Percentiles rank a stretch among this genome's conserved stretches.
These are phyloP conservation scores for Hortiboletus campestris DNA, from an alignment of 768 basidiomycete species.

Conservation along the genomic window DNA sequence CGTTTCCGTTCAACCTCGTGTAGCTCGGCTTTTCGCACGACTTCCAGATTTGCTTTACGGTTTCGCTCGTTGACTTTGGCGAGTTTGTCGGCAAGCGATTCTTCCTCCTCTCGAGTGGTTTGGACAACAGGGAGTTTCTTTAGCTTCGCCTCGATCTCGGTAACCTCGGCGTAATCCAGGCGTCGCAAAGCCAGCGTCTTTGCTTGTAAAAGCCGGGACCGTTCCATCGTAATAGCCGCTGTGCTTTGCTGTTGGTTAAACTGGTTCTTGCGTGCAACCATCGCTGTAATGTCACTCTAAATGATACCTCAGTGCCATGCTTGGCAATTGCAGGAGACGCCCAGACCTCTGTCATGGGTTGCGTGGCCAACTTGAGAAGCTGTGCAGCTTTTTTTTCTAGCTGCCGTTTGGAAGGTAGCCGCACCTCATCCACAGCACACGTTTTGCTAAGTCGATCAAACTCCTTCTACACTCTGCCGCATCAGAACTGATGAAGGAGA, in stretches of 20 bases:
- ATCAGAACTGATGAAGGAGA: slow-evolving; percentile 9
- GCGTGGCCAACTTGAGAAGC: slow-evolving; percentile 54
- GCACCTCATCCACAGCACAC: slow-evolving; percentile 50
- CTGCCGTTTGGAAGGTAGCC: slow-evolving; percentile 64
- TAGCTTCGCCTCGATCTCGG: slow-evolving; percentile 61
- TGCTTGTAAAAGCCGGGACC: slow-evolving; percentile 64
- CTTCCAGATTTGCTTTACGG: slow-evolving; percentile 78
- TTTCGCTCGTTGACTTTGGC: slow-evolving; percentile 89
- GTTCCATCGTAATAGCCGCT: slow-evolving; percentile 48
- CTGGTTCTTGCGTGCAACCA: slow-evolving; percentile 66
- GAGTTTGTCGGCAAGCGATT: slow-evolving; percentile 47
- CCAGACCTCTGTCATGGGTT: slow-evolving; percentile 77
- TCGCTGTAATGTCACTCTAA: slow-evolving; percentile 81
- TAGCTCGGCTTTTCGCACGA: slow-evolving; percentile 73
- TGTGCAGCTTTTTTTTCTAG: slow-evolving; percentile 65
- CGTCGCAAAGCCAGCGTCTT: slow-evolving; percentile 75
- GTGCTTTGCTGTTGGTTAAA: slow-evolving; percentile 35
- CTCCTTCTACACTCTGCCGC: slow-evolving; percentile 54
- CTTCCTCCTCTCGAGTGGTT: slow-evolving; percentile 25
- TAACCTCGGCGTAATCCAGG: slow-evolving; percentile 64
- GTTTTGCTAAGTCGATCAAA: slow-evolving; percentile 56
- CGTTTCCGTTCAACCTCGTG: slow-evolving; percentile 67
- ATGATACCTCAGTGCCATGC: slow-evolving; percentile 8
- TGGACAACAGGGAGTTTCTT: slow-evolving; percentile 42
- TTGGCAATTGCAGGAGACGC: slow-evolving; percentile 5